These are phyloP conservation scores for Beta macrorhiza DNA, from an alignment of 179 eudicot species.

Conservation along the genomic window DNA sequence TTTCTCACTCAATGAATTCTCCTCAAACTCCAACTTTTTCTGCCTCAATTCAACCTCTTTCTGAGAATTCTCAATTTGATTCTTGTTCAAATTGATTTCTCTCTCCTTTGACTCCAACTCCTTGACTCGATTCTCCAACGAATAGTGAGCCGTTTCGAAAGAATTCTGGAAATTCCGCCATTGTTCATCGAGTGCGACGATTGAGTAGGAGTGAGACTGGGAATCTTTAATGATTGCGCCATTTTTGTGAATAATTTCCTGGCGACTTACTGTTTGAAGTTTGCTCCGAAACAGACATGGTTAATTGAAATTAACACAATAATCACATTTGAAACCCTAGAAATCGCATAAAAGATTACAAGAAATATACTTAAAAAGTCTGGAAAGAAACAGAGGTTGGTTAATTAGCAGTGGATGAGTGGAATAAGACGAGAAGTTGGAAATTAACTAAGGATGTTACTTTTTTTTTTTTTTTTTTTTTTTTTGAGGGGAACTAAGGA, in stretches of 20 bases:
- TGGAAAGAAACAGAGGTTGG: not conserved
- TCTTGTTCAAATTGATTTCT: not conserved
- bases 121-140: slow-evolving; percentile 9
- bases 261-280: slow-evolving; percentile 14
- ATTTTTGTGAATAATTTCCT: slow-evolving; percentile 8
- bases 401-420: too few relatives aligned
- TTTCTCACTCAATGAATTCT: slow-evolving; percentile 18
- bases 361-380: not conserved
- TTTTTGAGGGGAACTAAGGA: too few relatives aligned
- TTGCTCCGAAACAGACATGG: not conserved
- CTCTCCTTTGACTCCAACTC: slow-evolving; percentile 15
- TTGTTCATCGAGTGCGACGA: not conserved
- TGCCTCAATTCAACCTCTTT: slow-evolving; percentile 12
- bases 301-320: not conserved
- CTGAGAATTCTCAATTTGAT: not conserved
- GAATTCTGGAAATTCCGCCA: slow-evolving; percentile 17
- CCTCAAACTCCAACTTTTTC: slow-evolving; percentile 18
- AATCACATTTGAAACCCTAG: not conserved
- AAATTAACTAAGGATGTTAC: too few relatives aligned
- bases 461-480: too few relatives aligned
- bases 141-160: slow-evolving; percentile 1
- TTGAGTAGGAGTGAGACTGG: slow-evolving; percentile 19
- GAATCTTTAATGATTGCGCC: slow-evolving; percentile 17
- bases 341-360: not conserved
- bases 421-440: too few relatives aligned